These are phyloP conservation scores for Oryza nivara DNA, from an alignment of 176 grass and related monocot species.

Conservation along the genomic window DNA sequence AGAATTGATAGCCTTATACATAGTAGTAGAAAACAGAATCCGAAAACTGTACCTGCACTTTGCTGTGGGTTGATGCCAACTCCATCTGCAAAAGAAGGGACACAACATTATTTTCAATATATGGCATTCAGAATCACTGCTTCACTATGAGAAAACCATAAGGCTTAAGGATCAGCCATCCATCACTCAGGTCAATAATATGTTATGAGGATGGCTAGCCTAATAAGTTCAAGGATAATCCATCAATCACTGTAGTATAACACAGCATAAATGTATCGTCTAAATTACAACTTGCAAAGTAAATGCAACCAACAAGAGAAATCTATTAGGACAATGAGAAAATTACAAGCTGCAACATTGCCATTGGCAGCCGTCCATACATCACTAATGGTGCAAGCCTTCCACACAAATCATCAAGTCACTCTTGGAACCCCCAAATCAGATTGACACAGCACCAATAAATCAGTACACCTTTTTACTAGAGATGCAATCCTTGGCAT, in stretches of 20 bases:
- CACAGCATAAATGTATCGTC: not conserved
- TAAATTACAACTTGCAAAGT: not conserved
- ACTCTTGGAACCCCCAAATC: not conserved
- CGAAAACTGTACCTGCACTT: constrained; percentile 75
- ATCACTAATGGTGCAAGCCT: not conserved
- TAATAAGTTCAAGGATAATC: not conserved
- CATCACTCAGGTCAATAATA: not conserved
- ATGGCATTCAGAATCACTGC: not conserved
- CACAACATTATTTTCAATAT: not conserved
- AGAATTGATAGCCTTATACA: not conserved
- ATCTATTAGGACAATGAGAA: not conserved
- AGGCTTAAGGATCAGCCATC: not conserved
- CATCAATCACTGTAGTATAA: not conserved
- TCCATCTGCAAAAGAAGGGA: constrained; percentile 65
- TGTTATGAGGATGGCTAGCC: not conserved
- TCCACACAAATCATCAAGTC: not conserved
- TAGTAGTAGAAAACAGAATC: not conserved
- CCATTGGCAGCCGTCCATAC: not conserved
- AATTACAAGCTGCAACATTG: not conserved
- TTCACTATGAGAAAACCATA: not conserved
- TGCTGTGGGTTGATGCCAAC: constrained; percentile 98
- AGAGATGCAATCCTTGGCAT: not conserved
- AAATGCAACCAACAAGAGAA: not conserved
- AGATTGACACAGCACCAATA: not conserved
- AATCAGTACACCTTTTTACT: not conserved